Evolutionary conservation across 208 protist genomes (phyloP).

Genomic region (Crithidia bombi): DNA sequence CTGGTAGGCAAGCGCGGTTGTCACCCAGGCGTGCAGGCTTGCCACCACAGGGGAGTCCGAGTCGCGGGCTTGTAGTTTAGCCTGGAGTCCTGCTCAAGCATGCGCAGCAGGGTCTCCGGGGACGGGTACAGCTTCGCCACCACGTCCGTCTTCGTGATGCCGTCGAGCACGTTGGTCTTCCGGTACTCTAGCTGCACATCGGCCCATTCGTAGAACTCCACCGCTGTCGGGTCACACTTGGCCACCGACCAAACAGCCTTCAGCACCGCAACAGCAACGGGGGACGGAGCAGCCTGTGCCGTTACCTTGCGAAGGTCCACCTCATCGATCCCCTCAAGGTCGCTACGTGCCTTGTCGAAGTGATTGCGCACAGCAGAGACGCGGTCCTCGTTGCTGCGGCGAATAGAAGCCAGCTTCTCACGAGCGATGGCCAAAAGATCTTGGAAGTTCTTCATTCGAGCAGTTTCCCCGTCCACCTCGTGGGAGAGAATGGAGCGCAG

Average conservation of each 20-base stretch:
- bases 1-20: constrained; percentile 65
- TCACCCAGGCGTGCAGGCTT: constrained; percentile 63
- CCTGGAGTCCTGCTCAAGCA: constrained; percentile 37
- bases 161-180: constrained; percentile 36
- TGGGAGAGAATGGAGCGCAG: constrained; percentile 56
- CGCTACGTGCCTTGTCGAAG: constrained; percentile 44
- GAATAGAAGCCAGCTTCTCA: constrained; percentile 59
- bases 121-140: constrained; percentile 48
- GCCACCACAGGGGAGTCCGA: constrained; percentile 48
- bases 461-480: constrained; percentile 56
- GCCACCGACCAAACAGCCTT: constrained; percentile 58
- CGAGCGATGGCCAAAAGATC: constrained; percentile 52
- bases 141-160: constrained; percentile 54
- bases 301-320: constrained; percentile 45
- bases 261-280: constrained; percentile 63
- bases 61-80: constrained; percentile 46
- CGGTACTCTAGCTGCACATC: constrained; percentile 71
- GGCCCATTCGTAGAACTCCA: constrained; percentile 63
- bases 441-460: constrained; percentile 52
- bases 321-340: constrained; percentile 50
- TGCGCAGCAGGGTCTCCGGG: constrained; percentile 32
- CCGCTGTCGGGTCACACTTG: constrained; percentile 58
- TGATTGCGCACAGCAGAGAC: constrained; percentile 40
- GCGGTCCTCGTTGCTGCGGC: constrained; percentile 69
- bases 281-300: constrained; percentile 50